These are phyloP conservation scores for Morella rubra DNA, from an alignment of 306 rosid species.

Conservation along the genomic window DNA sequence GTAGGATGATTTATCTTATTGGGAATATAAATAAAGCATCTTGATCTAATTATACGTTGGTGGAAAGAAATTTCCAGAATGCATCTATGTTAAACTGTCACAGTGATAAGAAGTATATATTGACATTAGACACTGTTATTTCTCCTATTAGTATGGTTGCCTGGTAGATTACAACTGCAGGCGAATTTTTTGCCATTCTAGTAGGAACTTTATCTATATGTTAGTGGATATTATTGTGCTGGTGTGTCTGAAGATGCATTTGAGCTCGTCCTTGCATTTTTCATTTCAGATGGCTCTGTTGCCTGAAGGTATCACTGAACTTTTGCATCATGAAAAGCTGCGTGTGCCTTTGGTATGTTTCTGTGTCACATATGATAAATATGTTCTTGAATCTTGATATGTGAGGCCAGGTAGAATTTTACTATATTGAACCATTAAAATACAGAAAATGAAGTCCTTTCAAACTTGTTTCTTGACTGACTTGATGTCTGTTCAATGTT, in stretches of 20 bases:
- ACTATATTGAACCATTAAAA: slow-evolving; percentile 14
- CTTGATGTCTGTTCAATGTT: slow-evolving; percentile 1
- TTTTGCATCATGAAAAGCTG: slow-evolving; percentile 80
- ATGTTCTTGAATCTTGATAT: slow-evolving; percentile 15
- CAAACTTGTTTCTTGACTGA: slow-evolving; percentile 12
- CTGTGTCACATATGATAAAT: slow-evolving; percentile 15
- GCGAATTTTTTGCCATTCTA: not conserved
- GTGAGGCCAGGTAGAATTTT: slow-evolving; percentile 18
- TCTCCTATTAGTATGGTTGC: not conserved
- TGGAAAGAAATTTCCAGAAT: not conserved
- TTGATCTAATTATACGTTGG: not conserved
- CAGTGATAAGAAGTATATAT: not conserved
- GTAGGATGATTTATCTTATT: not conserved
- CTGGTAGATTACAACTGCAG: not conserved
- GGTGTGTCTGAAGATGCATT: slow-evolving; percentile 11
- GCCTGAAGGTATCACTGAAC: slow-evolving; percentile 94
- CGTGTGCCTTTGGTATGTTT: slow-evolving; percentile 77
- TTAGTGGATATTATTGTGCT: not conserved
- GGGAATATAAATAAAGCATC: not conserved
- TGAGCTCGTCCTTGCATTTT: slow-evolving; percentile 32
- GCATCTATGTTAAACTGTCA: not conserved
- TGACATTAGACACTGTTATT: not conserved
- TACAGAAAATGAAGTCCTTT: not conserved
- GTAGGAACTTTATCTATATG: not conserved
- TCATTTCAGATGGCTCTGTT: slow-evolving; percentile 88